Evolutionary conservation across 768 basidiomycete species (phyloP), one percentile per base, ranked within the genome.

Genomic region (Lentinula detonsa): DNA sequence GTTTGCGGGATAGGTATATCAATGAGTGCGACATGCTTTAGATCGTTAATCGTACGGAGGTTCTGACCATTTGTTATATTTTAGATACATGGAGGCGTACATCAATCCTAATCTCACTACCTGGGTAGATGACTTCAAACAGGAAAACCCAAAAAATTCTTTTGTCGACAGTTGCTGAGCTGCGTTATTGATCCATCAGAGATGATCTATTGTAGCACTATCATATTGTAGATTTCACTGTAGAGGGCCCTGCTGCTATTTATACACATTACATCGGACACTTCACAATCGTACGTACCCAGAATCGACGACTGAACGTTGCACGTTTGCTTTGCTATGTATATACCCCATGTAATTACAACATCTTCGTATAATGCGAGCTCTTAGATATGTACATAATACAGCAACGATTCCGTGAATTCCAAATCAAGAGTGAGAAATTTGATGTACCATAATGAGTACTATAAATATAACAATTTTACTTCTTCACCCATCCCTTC

Each of bases 401-500:
- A 33, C 55, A 33, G 33, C 21, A 23, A 21, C 16, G 16, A 37
- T 37, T 39, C 5, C 7, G 39, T 21, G 11, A 16, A 39, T 11
- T 56, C 55, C 55, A 56, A 56, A 43, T 23, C 55, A 10, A 56
- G 7, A 54, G 34, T n/a, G 43, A 56, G 39, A 56, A n/a, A 56
- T 23, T 8, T 37, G n/a, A 33, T 54, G 39, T 34, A 18, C 33
- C 9, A 40, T 33, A 3, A 33, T 40, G 43, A 28, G 43, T 56
- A 28, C 28, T 11, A 43, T 13, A 15, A 39, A 39, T 39, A 28
- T 28, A 28, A 28, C 28, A 28, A 28, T 28, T 23, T 23, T 39
- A 56, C 61, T 66, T 60, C 59, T 71, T 71, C 42, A 91, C 73
- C 89, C 89, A 91, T 11, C 86, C 82, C 65, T 76, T 83, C 69